Evolutionary conservation across 2,329 filamentous ascomycete genomes (phyloP).

Genomic region (Trichoderma sp.): DNA sequence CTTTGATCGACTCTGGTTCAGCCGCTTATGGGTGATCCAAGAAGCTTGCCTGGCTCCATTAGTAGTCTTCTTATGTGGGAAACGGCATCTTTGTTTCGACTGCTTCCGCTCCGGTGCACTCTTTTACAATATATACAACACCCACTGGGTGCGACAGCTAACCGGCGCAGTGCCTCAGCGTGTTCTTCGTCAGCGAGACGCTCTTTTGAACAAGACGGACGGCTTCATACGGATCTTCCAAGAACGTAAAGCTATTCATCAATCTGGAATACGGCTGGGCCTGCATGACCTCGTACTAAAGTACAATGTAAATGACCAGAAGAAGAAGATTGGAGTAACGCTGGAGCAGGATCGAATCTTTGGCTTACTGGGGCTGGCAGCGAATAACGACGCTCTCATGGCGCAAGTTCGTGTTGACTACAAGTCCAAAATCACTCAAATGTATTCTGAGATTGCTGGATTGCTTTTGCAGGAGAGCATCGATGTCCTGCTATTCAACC

Average conservation of each 20-base stretch:
- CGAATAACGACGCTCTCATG: slow-evolving; percentile 28
- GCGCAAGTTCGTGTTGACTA: slow-evolving; percentile 27
- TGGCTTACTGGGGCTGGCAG: slow-evolving; percentile 37
- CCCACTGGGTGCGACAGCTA: slow-evolving; percentile 31
- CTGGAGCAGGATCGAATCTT: slow-evolving; percentile 38
- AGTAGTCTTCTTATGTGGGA: slow-evolving; percentile 35
- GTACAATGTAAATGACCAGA: slow-evolving; percentile 35
- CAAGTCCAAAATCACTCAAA: neutral
- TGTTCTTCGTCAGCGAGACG: slow-evolving; percentile 28
- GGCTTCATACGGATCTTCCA: slow-evolving; percentile 34
- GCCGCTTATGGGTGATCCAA: slow-evolving; percentile 41
- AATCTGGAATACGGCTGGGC: slow-evolving; percentile 18
- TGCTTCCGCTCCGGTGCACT: slow-evolving; percentile 32
- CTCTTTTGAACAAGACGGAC: slow-evolving; percentile 30
- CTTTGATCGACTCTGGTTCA: slow-evolving; percentile 36
- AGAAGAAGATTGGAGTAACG: slow-evolving; percentile 33
- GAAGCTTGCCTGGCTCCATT: slow-evolving; percentile 35
- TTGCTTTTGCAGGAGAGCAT: slow-evolving; percentile 31
- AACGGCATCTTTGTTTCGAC: slow-evolving; percentile 32
- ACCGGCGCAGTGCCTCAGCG: slow-evolving; percentile 18
- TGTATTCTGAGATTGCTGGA: slow-evolving; percentile 31
- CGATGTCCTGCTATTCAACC: slow-evolving; percentile 37
- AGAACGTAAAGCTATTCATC: slow-evolving; percentile 38
- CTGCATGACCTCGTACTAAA: slow-evolving; percentile 35
- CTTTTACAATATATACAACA: slow-evolving; percentile 38